phyloP scores from a whole-genome alignment of 2,329 filamentous ascomycete genomes.

The Exophiala calicioides region DNA sequence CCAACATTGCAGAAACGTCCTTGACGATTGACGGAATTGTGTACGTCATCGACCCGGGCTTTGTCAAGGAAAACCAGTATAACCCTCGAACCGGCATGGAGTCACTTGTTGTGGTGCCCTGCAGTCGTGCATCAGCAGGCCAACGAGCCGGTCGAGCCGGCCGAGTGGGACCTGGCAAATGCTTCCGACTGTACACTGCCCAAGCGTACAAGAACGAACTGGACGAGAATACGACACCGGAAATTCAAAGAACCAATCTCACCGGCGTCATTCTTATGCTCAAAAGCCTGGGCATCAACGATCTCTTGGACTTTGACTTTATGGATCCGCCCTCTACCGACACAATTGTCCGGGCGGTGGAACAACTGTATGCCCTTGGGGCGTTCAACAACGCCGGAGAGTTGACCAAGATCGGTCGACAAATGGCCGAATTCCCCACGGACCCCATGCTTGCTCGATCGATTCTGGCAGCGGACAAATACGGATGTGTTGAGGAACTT shows the following conservation, averaged over 20 bases:
- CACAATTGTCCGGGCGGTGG: constrained; percentile 82
- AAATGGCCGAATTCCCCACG: constrained; percentile 93
- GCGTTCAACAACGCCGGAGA: constrained; percentile 86
- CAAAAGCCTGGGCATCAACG: constrained; percentile 91
- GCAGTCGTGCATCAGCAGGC: constrained; percentile 87
- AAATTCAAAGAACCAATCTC: constrained; percentile 90
- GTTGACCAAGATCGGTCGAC: constrained; percentile 84
- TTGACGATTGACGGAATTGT: constrained; percentile 95
- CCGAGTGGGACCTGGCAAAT: constrained; percentile 87
- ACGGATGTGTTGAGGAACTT: constrained; percentile 91
- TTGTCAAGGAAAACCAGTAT: constrained; percentile 93
- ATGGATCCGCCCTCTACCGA: constrained; percentile 93
- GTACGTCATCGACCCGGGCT: constrained; percentile 93
- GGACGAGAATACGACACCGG: constrained; percentile 86
- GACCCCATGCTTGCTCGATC: constrained; percentile 90
- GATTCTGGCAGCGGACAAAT: constrained; percentile 82
- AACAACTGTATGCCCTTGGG: constrained; percentile 87
- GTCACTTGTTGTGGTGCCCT: constrained; percentile 84
- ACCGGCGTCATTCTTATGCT: constrained; percentile 91
- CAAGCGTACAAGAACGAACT: constrained; percentile 94
- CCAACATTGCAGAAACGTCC: constrained; percentile 95
- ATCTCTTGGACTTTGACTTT: constrained; percentile 95
- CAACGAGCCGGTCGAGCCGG: constrained; percentile 91
- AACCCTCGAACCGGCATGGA: constrained; percentile 92
- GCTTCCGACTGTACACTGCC: constrained; percentile 90